Percentiles rank a stretch among this genome's conserved stretches.
phyloP scores from a whole-genome alignment of 2,329 filamentous ascomycete species.

The Aspergillus pseudoglaucus region DNA sequence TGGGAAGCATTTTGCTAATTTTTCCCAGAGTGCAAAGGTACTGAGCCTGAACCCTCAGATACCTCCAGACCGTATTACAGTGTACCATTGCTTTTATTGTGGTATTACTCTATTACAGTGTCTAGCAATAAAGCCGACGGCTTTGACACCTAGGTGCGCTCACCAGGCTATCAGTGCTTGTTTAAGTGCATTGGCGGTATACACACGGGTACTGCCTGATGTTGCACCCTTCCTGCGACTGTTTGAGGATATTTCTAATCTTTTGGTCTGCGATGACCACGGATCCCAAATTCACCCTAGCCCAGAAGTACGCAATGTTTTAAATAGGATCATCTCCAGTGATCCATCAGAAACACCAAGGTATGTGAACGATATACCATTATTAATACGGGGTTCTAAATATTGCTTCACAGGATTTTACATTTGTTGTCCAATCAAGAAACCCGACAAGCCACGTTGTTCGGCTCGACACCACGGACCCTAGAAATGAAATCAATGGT shows the following conservation, averaged over 20 bases:
- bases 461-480: neutral
- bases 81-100: conserved; percentile 14
- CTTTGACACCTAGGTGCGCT: conserved; percentile 5
- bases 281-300: neutral
- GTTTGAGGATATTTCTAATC: conserved; percentile 12
- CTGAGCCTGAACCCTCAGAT: conserved; percentile 12
- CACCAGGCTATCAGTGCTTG: conserved; percentile 13
- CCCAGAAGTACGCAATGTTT: conserved; percentile 4
- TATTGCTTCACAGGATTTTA: conserved; percentile 1
- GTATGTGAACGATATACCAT: conserved; percentile 1
- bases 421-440: neutral
- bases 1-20: neutral
- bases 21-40: conserved; percentile 7
- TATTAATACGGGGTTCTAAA: neutral
- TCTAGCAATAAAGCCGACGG: conserved; percentile 9
- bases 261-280: conserved; percentile 8
- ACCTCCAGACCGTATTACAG: conserved; percentile 8
- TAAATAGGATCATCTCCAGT: conserved; percentile 12
- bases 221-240: conserved; percentile 12
- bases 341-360: conserved; percentile 13
- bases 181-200: conserved; percentile 12
- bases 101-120: conserved; percentile 13
- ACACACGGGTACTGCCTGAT: conserved; percentile 8
- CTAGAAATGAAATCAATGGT: conserved; percentile 1
- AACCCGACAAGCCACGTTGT: neutral